These are phyloP conservation scores for Noccaea bulbosa DNA, from an alignment of 345 rosid species.

Conservation along the genomic window DNA sequence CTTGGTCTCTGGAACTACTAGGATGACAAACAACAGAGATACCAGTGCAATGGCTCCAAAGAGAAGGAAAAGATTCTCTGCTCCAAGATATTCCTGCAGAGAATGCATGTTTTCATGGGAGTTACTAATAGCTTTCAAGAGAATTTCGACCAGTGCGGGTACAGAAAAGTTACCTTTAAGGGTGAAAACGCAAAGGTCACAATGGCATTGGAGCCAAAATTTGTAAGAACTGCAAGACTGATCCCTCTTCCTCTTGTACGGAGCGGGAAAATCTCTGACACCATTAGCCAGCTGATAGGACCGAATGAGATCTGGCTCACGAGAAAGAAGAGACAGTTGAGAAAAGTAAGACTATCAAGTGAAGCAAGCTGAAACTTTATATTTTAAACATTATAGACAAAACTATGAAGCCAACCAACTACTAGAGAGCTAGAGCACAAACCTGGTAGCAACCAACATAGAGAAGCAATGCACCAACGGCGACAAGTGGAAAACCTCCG, in stretches of 20 bases:
- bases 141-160: neutral
- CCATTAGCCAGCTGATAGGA: slow-evolving; percentile 99
- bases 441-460: slow-evolving; percentile 98
- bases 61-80: slow-evolving; percentile 83
- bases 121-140: slow-evolving; percentile 10
- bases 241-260: slow-evolving; percentile 92
- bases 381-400: slow-evolving; percentile 12
- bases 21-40: slow-evolving; percentile 60
- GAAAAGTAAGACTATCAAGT: neutral
- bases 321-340: neutral
- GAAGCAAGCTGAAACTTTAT: neutral
- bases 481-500: slow-evolving; percentile 65
- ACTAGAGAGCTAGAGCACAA: slow-evolving; percentile 31
- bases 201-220: slow-evolving; percentile 94
- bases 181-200: slow-evolving; percentile 97
- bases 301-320: slow-evolving; percentile 80
- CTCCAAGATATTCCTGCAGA: slow-evolving; percentile 84
- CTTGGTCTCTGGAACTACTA: slow-evolving; percentile 89
- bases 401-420: slow-evolving; percentile 11
- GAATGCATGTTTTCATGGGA: slow-evolving; percentile 29
- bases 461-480: slow-evolving; percentile 85
- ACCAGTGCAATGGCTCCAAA: slow-evolving; percentile 79
- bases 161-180: slow-evolving; percentile 60
- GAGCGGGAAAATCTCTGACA: slow-evolving; percentile 90
- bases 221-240: slow-evolving; percentile 88